Evolutionary conservation across 306 rosid genomes (phyloP).

Genomic region (Rosa persica): DNA sequence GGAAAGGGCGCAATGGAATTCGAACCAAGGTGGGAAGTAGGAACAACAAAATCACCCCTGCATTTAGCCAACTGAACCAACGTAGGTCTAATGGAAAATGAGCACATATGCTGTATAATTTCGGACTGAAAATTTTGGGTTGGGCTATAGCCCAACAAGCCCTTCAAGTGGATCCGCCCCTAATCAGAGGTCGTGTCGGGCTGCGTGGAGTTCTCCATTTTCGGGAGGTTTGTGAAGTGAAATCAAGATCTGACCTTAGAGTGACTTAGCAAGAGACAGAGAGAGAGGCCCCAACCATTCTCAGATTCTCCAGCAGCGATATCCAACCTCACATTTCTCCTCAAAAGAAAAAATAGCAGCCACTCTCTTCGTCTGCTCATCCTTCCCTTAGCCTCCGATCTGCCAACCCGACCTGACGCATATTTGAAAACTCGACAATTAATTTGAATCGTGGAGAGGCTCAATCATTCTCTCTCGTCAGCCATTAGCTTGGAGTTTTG

Average conservation of each 20-base stretch:
- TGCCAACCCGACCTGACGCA: conserved; percentile 21
- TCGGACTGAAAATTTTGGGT: too few species aligned
- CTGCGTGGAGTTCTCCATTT: conserved; percentile 32
- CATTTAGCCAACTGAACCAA: too few species aligned
- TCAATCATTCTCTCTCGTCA: conserved; percentile 25
- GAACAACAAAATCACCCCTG: too few species aligned
- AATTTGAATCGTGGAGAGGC: conserved; percentile 39
- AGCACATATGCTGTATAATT: too few species aligned
- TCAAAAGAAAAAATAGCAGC: conserved; percentile 42
- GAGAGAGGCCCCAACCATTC: too few species aligned
- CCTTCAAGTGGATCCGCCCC: too few species aligned
- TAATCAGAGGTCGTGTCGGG: conserved; percentile 49
- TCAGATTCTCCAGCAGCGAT: neutral
- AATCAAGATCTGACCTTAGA: conserved; percentile 27
- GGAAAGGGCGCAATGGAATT: too few species aligned
- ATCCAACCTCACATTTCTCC: conserved; percentile 37
- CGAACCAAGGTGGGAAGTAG: too few species aligned
- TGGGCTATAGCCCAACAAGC: too few species aligned
- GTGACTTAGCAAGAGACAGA: too few species aligned
- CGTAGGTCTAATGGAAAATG: too few species aligned
- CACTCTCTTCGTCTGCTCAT: conserved; percentile 59
- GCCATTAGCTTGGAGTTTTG: conserved; percentile 25
- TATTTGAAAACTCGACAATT: conserved; percentile 20
- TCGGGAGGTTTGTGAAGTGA: conserved; percentile 61
- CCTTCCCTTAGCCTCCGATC: conserved; percentile 39